Conservation (phyloP, 495 filamentous ascomycete species). For the Neurospora pannonica region DNA sequence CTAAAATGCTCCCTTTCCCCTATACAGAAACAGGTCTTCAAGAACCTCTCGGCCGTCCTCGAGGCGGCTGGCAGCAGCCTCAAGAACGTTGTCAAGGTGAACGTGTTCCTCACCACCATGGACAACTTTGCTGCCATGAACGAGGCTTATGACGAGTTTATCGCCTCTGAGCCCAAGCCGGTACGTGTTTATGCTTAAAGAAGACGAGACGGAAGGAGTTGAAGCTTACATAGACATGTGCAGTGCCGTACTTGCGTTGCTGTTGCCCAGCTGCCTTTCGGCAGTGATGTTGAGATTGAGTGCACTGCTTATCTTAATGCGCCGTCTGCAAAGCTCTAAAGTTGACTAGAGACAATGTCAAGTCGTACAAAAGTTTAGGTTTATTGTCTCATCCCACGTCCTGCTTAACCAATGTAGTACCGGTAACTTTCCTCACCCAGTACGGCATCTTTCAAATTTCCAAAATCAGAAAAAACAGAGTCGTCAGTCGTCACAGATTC, state of each 20-base stretch:
- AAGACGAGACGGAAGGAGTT: background rate
- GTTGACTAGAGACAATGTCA: background rate
- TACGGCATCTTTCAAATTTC: background rate
- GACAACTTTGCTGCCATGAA: conserved; percentile 59
- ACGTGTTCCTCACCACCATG: conserved; percentile 59
- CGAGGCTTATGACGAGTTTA: conserved; percentile 47
- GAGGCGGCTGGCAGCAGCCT: conserved; percentile 49
- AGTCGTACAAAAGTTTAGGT: background rate
- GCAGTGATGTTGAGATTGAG: conserved; percentile 66
- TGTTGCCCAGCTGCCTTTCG: conserved; percentile 53
- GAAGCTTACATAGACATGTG: background rate
- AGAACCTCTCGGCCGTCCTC: conserved; percentile 53
- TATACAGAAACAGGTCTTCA: conserved; percentile 38
- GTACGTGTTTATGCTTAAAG: conserved; percentile 13
- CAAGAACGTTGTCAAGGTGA: conserved; percentile 55
- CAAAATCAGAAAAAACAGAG: background rate
- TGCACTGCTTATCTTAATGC: conserved; percentile 44
- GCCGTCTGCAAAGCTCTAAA: background rate
- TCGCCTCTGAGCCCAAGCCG: conserved; percentile 47
- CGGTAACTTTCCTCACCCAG: background rate
- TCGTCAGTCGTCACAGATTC: background rate
- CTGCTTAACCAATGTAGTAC: background rate
- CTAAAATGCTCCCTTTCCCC: background rate
- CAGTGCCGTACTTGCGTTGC: conserved; percentile 55
- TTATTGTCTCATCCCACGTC: background rate